These are phyloP conservation scores for Aspergillus costaricaensis DNA, from an alignment of 2,329 filamentous ascomycete species.

Conservation along the genomic window DNA sequence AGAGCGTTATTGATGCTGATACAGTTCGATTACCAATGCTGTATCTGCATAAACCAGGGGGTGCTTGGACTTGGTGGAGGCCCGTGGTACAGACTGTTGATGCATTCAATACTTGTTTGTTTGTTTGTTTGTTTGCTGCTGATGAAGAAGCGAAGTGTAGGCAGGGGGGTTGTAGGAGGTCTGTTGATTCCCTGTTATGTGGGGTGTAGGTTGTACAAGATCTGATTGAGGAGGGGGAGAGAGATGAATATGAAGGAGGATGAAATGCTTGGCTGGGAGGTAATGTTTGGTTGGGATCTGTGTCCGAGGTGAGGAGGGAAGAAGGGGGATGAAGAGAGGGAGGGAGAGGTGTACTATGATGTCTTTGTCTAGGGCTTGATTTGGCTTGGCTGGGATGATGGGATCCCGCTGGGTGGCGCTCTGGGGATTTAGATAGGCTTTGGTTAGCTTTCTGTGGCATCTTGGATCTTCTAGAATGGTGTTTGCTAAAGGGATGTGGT, in stretches of 20 bases:
- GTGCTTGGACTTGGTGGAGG: slow-evolving; percentile 20
- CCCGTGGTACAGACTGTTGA: slow-evolving; percentile 28
- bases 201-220: slow-evolving; percentile 37
- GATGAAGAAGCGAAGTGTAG: slow-evolving; percentile 9
- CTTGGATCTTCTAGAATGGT: no score
- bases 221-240: slow-evolving; percentile 38
- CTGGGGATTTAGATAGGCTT: no score
- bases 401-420: no score
- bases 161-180: slow-evolving; percentile 26
- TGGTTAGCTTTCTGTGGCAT: no score
- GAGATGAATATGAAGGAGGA: slow-evolving; percentile 22
- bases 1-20: slow-evolving; percentile 31
- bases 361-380: background rate
- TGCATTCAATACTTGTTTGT: slow-evolving; percentile 31
- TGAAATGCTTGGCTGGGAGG: background rate
- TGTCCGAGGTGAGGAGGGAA: slow-evolving; percentile 18
- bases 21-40: slow-evolving; percentile 37
- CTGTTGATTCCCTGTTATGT: slow-evolving; percentile 31
- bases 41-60: slow-evolving; percentile 2
- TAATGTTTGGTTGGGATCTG: background rate
- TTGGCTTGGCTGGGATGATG: slow-evolving; percentile 23
- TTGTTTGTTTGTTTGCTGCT: slow-evolving; percentile 10
- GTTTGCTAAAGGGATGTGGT: no score
- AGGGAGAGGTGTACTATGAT: background rate
- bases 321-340: slow-evolving; percentile 22